Conservation (phyloP, 2,329 filamentous ascomycete species). For the Aureobasidium sp. region DNA sequence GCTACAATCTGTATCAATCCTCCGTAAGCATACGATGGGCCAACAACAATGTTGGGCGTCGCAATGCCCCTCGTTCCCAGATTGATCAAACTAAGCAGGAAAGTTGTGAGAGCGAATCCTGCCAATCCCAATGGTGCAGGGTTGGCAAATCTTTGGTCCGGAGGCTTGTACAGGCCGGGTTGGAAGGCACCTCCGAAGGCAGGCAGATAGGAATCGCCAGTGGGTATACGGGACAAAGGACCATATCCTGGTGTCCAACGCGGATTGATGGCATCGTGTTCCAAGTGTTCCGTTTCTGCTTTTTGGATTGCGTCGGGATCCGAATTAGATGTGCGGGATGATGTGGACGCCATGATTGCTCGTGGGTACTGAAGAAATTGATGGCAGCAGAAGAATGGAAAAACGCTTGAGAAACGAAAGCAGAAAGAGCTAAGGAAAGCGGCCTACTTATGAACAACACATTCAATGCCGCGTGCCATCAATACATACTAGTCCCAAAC, state of each 20-base stretch:
- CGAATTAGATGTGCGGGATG: neutral
- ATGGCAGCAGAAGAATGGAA: neutral
- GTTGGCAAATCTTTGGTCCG: slow-evolving; percentile 63
- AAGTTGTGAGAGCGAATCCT: slow-evolving; percentile 77
- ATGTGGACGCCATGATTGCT: neutral
- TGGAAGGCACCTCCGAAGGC: slow-evolving; percentile 69
- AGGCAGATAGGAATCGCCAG: slow-evolving; percentile 38
- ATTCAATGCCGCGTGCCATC: neutral
- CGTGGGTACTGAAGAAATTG: neutral
- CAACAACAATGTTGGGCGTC: slow-evolving; percentile 59
- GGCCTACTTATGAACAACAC: neutral
- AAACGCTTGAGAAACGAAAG: neutral
- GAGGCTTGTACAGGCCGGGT: slow-evolving; percentile 58
- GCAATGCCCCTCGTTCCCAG: slow-evolving; percentile 55
- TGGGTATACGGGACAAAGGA: slow-evolving; percentile 45
- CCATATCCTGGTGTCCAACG: slow-evolving; percentile 11
- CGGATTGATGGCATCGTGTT: neutral
- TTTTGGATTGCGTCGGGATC: slow-evolving; percentile 8
- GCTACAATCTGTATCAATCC: slow-evolving; percentile 72
- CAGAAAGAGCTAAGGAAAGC: neutral
- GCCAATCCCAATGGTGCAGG: slow-evolving; percentile 69
- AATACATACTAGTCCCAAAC: neutral
- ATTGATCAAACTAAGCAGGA: slow-evolving; percentile 70
- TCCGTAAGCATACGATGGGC: slow-evolving; percentile 66
- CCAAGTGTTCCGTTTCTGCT: neutral